Conservation (phyloP, 352 stramenopile genomes). For the Pythium phragmitis region DNA sequence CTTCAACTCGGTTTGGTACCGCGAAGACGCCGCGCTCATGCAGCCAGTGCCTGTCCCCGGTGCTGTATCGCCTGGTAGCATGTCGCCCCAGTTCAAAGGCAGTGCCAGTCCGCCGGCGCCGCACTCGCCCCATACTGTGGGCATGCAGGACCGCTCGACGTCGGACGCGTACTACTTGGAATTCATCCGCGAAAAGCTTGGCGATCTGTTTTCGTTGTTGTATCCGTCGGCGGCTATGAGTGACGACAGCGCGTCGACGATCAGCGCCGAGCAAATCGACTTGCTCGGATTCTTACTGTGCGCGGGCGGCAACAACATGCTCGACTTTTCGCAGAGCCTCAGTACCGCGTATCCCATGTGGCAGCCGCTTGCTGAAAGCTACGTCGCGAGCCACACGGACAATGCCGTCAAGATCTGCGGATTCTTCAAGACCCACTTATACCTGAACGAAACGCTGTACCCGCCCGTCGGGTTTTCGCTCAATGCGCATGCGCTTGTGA, state of each 20-base stretch:
- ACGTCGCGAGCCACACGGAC: slow-evolving; percentile 30
- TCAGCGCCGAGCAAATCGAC: slow-evolving; percentile 69
- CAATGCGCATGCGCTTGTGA: slow-evolving; percentile 15
- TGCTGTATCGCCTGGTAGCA: slow-evolving; percentile 22
- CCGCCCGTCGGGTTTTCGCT: slow-evolving; percentile 72
- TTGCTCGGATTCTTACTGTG: slow-evolving; percentile 75
- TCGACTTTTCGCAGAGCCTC: slow-evolving; percentile 52
- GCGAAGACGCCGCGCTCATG: slow-evolving; percentile 53
- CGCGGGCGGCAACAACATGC: slow-evolving; percentile 46
- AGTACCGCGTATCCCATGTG: slow-evolving; percentile 70
- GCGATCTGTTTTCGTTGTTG: slow-evolving; percentile 69
- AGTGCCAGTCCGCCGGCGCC: slow-evolving; percentile 60
- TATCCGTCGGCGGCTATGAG: slow-evolving; percentile 58
- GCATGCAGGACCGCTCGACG: slow-evolving; percentile 77
- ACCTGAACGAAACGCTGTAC: slow-evolving; percentile 81
- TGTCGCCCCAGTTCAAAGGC: slow-evolving; percentile 54
- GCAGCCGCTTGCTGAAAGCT: slow-evolving; percentile 32
- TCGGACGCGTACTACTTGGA: slow-evolving; percentile 77
- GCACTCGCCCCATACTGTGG: slow-evolving; percentile 70
- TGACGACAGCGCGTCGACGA: slow-evolving; percentile 45
- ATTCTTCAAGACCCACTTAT: slow-evolving; percentile 75
- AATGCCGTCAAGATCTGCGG: slow-evolving; percentile 62
- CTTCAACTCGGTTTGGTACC: slow-evolving; percentile 82
- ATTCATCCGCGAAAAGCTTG: slow-evolving; percentile 79
- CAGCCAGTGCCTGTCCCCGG: slow-evolving; percentile 19